These are phyloP conservation scores for Hyphopichia buzzinii DNA, from an alignment of 1,139 yeast species.

Conservation along the genomic window DNA sequence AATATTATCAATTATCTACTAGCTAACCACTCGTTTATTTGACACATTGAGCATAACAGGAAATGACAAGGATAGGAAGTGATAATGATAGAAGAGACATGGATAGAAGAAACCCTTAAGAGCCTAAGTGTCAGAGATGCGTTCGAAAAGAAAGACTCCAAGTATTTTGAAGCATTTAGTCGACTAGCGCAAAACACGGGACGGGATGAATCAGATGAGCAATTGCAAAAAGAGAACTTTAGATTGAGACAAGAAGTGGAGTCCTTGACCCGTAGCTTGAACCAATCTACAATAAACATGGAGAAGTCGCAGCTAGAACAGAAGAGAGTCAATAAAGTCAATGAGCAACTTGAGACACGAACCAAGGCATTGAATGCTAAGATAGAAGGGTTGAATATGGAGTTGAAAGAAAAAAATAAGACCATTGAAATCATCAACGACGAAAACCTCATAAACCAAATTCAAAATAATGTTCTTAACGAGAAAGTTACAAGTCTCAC, in stretches of 20 bases:
- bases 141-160: slow-evolving; percentile 30
- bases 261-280: slow-evolving; percentile 21
- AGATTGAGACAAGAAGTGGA: slow-evolving; percentile 11
- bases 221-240: neutral
- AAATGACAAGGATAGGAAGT: no score
- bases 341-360: slow-evolving; percentile 20
- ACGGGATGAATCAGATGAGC: slow-evolving; percentile 5
- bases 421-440: slow-evolving; percentile 66
- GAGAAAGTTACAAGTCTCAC: slow-evolving; percentile 32
- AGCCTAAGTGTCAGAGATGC: slow-evolving; percentile 30
- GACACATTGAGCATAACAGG: no score
- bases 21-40: no score
- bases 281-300: slow-evolving; percentile 20
- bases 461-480: slow-evolving; percentile 64
- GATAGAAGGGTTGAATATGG: slow-evolving; percentile 39
- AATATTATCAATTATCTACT: no score
- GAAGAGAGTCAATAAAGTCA: slow-evolving; percentile 11
- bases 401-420: slow-evolving; percentile 50
- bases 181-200: slow-evolving; percentile 17
- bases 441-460: slow-evolving; percentile 64
- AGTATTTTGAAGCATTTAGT: slow-evolving; percentile 33
- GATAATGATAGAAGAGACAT: slow-evolving; percentile 6
- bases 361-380: slow-evolving; percentile 25
- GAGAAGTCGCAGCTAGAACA: slow-evolving; percentile 21
- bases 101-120: slow-evolving; percentile 24